Evolutionary conservation across 2,329 filamentous ascomycete genomes (phyloP).

Genomic region (Chrysosporium queenslandicum): DNA sequence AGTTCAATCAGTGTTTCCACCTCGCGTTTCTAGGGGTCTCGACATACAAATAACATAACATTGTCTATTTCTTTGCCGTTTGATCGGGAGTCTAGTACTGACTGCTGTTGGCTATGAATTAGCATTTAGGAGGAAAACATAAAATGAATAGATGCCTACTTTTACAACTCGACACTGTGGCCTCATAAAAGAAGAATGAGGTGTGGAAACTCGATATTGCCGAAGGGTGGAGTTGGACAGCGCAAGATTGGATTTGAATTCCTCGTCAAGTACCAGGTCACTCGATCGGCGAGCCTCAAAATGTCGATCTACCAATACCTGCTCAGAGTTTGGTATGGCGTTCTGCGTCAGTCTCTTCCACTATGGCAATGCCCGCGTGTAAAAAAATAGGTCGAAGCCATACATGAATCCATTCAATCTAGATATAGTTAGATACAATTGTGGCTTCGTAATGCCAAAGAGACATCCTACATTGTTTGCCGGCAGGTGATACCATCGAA

Average conservation of each 20-base stretch:
- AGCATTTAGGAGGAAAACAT: not conserved
- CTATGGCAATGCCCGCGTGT: not conserved
- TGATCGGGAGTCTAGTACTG: not conserved
- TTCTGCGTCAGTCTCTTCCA: not conserved
- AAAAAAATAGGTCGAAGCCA: not conserved
- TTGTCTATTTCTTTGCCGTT: not conserved
- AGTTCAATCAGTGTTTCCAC: not conserved
- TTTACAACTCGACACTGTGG: not conserved
- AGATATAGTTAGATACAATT: not conserved
- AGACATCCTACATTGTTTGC: not conserved
- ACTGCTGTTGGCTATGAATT: not conserved
- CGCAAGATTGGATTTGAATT: not conserved
- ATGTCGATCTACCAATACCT: not conserved
- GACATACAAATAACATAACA: not conserved
- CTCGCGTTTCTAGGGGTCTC: not conserved
- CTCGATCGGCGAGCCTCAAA: not conserved
- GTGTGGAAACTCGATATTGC: not conserved
- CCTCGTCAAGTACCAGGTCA: not conserved
- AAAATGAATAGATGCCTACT: not conserved
- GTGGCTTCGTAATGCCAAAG: not conserved
- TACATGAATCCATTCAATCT: not conserved
- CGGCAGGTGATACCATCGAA: not conserved
- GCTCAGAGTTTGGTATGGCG: not conserved
- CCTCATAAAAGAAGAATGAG: not conserved
- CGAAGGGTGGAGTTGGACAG: not conserved